phyloP scores from a whole-genome alignment of 441 rosid species.

The Adansonia grandidieri region DNA sequence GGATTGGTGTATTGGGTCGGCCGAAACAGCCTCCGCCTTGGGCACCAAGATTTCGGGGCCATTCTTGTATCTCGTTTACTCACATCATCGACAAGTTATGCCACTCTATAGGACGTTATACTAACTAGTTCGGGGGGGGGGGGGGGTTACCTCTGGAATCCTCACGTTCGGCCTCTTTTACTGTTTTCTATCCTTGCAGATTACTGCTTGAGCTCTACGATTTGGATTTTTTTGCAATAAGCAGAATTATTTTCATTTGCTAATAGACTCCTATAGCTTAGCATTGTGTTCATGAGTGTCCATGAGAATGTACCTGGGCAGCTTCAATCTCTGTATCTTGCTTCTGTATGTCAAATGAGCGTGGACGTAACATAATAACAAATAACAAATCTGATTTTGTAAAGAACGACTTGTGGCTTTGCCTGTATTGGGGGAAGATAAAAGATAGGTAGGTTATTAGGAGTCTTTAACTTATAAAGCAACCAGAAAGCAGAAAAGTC shows the following conservation, averaged over 20 bases:
- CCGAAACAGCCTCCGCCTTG: neutral
- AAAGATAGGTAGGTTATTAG: neutral
- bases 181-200: neutral
- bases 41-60: neutral
- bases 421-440: constrained; percentile 42
- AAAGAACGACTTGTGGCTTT: constrained; percentile 68
- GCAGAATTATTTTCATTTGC: neutral
- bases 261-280: neutral
- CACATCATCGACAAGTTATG: neutral
- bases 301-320: constrained; percentile 49
- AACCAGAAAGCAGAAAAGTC: neutral
- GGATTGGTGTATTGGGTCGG: neutral
- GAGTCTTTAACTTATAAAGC: neutral
- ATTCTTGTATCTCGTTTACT: neutral
- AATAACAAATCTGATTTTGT: constrained; percentile 65
- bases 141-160: neutral
- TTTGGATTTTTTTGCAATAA: neutral
- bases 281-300: neutral
- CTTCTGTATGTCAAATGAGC: constrained; percentile 45
- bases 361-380: constrained; percentile 58
- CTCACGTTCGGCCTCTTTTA: neutral
- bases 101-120: neutral
- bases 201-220: neutral
- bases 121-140: neutral
- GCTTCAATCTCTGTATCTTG: constrained; percentile 60